phyloP scores from a whole-genome alignment of 139 green algal species.

The Tetraselmis chui region DNA sequence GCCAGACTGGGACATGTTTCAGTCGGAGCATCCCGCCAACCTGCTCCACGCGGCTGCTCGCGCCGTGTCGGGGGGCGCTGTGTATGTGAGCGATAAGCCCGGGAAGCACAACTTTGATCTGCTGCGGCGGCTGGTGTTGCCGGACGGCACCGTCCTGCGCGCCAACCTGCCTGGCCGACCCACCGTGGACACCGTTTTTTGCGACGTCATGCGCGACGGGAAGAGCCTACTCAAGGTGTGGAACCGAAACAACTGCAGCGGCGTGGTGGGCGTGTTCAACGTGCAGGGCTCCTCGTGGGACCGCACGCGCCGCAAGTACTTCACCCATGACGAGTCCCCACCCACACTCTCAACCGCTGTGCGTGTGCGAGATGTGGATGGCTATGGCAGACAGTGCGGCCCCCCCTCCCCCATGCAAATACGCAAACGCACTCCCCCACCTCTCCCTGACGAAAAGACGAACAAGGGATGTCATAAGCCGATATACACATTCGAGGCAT shows the following conservation, averaged over 20 bases:
- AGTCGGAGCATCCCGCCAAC: slow-evolving; percentile 29
- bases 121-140: slow-evolving; percentile 69
- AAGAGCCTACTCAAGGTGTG: slow-evolving; percentile 73
- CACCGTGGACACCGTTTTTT: slow-evolving; percentile 86
- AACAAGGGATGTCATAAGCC: slow-evolving; percentile 14
- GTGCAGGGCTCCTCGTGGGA: slow-evolving; percentile 82
- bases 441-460: too few species aligned
- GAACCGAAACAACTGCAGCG: slow-evolving; percentile 51
- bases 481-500: slow-evolving; percentile 2
- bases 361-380: slow-evolving; percentile 46
- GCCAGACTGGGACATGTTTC: slow-evolving; percentile 81
- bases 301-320: slow-evolving; percentile 58
- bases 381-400: slow-evolving; percentile 16
- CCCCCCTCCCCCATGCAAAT: slow-evolving; percentile 8
- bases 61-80: slow-evolving; percentile 60
- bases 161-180: slow-evolving; percentile 67
- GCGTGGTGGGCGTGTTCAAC: slow-evolving; percentile 80
- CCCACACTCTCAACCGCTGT: slow-evolving; percentile 23
- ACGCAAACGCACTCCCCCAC: neutral
- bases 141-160: slow-evolving; percentile 62
- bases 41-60: slow-evolving; percentile 52
- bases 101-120: slow-evolving; percentile 78
- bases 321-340: slow-evolving; percentile 44
- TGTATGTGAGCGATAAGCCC: slow-evolving; percentile 82
- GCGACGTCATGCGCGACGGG: slow-evolving; percentile 71